A percentile compares a stretch with the other conserved stretches of the same genome.
These are phyloP conservation scores for Stephanodiscus minutulus DNA, from an alignment of 108 stramenopile species.

Conservation along the genomic window DNA sequence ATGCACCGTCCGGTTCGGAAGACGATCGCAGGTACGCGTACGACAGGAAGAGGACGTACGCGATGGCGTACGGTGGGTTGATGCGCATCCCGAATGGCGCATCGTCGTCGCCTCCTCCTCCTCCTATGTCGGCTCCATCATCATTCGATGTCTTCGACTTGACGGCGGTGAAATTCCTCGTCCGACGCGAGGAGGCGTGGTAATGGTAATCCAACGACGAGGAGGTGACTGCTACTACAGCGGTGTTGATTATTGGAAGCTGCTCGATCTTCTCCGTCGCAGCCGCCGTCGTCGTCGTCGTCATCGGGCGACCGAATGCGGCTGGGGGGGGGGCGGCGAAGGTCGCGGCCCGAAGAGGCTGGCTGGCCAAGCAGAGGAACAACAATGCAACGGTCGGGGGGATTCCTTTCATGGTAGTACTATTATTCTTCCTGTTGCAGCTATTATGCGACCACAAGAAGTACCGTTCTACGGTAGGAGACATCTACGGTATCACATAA, in stretches of 20 bases:
- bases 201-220: too few relatives aligned
- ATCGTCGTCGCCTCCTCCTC: constrained; percentile 1
- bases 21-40: constrained; percentile 29
- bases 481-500: too few relatives aligned
- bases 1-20: constrained; percentile 38
- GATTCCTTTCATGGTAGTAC: not conserved
- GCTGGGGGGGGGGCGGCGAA: not conserved
- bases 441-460: too few relatives aligned
- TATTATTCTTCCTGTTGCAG: too few relatives aligned
- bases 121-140: not conserved
- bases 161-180: too few relatives aligned
- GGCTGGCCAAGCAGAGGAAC: not conserved
- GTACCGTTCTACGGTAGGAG: too few relatives aligned
- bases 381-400: not conserved
- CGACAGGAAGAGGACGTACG: constrained; percentile 40
- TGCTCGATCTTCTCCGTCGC: not conserved
- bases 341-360: not conserved
- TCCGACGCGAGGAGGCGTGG: too few relatives aligned
- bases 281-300: not conserved
- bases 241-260: too few relatives aligned
- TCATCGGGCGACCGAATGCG: not conserved
- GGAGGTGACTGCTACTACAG: too few relatives aligned
- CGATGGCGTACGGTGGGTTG: constrained; percentile 48
- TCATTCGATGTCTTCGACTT: not conserved
- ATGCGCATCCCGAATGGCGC: constrained; percentile 20